phyloP scores from a whole-genome alignment of 2,329 filamentous ascomycete species.

The Atkinsonella texensis region DNA sequence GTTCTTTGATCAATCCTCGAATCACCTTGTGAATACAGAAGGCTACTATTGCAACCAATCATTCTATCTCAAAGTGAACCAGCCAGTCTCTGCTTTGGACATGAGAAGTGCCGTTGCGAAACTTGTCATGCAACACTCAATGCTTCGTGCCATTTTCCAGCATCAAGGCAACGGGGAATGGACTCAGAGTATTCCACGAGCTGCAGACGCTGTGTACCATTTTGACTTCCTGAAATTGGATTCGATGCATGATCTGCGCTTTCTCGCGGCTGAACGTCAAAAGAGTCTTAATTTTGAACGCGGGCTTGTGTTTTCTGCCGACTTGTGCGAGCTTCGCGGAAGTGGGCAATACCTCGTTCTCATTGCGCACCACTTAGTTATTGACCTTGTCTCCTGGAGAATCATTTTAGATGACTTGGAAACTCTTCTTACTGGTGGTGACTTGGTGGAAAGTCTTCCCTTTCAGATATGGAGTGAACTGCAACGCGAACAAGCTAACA shows the following conservation, averaged over 20 bases:
- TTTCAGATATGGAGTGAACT: constrained; percentile 20
- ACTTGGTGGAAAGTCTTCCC: neutral
- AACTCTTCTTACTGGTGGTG: constrained; percentile 17
- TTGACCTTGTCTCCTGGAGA: constrained; percentile 35
- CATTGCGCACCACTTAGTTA: constrained; percentile 24
- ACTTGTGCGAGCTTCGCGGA: constrained; percentile 1
- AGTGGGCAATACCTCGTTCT: constrained; percentile 17
- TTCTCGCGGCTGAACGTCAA: constrained; percentile 1
- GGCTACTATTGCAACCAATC: constrained; percentile 2
- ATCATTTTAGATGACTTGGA: constrained; percentile 32
- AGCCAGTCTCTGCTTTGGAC: neutral
- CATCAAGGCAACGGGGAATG: neutral
- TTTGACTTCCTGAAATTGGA: neutral
- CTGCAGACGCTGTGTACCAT: neutral
- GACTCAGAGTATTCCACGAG: constrained; percentile 1
- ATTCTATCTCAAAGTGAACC: neutral
- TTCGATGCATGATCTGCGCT: neutral
- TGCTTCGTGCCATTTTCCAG: constrained; percentile 6
- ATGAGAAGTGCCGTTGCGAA: neutral
- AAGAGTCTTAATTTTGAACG: neutral
- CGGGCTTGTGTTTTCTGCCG: constrained; percentile 3
- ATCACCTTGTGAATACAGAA: neutral
- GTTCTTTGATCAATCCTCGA: constrained; percentile 4
- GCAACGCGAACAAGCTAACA: constrained; percentile 18
- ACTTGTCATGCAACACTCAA: constrained; percentile 5